A percentile compares a stretch with the other conserved stretches of the same genome.
Conservation (phyloP, 2,329 filamentous ascomycete genomes). For the Colletotrichum endophyticum region DNA sequence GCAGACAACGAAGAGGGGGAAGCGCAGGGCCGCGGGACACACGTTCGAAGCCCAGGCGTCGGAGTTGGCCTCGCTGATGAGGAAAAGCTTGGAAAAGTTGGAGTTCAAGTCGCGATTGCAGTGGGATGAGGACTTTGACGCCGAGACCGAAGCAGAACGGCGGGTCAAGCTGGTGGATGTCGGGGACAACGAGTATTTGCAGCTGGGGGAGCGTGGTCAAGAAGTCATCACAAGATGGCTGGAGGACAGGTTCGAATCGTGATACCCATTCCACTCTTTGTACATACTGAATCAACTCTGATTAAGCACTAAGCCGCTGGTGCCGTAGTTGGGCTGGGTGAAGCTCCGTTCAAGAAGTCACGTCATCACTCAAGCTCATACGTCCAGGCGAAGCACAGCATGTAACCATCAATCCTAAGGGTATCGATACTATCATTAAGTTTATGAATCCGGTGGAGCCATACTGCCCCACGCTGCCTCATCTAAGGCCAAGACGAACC, state of each 20-base stretch:
- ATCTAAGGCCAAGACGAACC: not conserved
- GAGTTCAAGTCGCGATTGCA: conserved; percentile 47
- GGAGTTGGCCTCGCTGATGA: conserved; percentile 53
- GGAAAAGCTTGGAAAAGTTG: conserved; percentile 49
- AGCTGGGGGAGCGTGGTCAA: conserved; percentile 32
- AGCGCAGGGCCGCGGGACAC: conserved; percentile 35
- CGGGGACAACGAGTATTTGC: conserved; percentile 32
- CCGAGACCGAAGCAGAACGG: conserved; percentile 35
- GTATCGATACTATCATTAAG: not conserved
- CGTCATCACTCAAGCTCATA: not conserved
- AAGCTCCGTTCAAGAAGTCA: too few relatives aligned
- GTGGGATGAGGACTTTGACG: conserved; percentile 45
- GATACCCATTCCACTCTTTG: conserved; percentile 1
- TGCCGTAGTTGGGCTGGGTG: too few relatives aligned
- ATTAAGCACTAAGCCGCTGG: too few relatives aligned
- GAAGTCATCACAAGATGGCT: conserved; percentile 35
- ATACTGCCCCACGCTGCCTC: not conserved
- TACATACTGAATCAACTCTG: not conserved
- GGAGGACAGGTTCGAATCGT: conserved; percentile 15
- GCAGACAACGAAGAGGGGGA: not conserved
- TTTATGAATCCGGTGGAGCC: not conserved
- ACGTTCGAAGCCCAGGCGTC: conserved; percentile 50
- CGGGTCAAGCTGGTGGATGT: conserved; percentile 44
- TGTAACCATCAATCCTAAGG: not conserved
- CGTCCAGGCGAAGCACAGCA: not conserved